Conservation (phyloP, 2,329 filamentous ascomycete genomes). For the Colletotrichum paranaense region DNA sequence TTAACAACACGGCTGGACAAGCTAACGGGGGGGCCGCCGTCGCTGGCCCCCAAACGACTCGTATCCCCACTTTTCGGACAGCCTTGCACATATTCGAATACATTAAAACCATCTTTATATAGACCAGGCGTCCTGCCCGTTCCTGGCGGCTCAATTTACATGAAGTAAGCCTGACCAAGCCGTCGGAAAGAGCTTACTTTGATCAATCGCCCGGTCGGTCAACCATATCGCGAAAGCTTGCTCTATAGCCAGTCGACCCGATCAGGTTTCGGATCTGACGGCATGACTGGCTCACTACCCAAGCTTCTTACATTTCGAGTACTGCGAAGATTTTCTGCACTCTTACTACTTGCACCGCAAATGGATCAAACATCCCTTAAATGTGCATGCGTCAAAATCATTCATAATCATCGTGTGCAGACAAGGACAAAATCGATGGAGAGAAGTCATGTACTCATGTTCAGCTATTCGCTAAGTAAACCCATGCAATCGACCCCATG, state of each 20-base stretch:
- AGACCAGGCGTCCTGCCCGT: too few relatives aligned
- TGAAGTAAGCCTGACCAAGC: background rate
- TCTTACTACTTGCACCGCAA: background rate
- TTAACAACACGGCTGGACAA: background rate
- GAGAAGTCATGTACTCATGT: slow-evolving; percentile 15
- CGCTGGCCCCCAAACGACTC: too few relatives aligned
- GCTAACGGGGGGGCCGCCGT: background rate
- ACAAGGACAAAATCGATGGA: background rate
- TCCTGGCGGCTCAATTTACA: background rate
- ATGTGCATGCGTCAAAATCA: too few relatives aligned
- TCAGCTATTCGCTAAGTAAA: slow-evolving; percentile 6
- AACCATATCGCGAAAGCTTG: background rate
- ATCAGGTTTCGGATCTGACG: background rate
- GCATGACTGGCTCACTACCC: background rate
- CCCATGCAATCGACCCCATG: slow-evolving; percentile 16
- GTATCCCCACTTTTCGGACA: background rate
- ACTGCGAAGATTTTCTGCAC: background rate
- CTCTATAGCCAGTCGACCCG: background rate
- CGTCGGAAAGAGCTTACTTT: background rate
- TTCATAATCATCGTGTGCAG: background rate
- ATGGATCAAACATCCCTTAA: too few relatives aligned
- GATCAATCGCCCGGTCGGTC: background rate
- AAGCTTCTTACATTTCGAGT: background rate
- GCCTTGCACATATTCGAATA: background rate
- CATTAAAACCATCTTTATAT: background rate